phyloP scores from a whole-genome alignment of 768 basidiomycete genomes.

The Rubroboletus pulcherrimus region DNA sequence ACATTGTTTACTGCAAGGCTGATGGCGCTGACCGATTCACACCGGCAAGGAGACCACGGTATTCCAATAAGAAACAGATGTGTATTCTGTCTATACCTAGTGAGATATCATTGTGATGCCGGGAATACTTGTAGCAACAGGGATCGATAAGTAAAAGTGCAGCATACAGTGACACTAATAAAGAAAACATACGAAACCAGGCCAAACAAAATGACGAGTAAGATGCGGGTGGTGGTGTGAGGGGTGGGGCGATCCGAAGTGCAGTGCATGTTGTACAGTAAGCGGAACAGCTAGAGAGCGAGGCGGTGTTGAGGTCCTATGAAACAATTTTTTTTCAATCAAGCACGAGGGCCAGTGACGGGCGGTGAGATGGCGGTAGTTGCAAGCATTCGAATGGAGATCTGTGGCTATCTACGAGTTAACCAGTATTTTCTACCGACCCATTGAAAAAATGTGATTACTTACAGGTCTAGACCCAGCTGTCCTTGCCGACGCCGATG shows the following conservation, averaged over 20 bases:
- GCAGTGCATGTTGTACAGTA: slow-evolving; percentile 26
- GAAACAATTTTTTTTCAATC: slow-evolving; percentile 11
- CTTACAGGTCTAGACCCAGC: slow-evolving; percentile 64
- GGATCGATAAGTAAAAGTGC: slow-evolving; percentile 26
- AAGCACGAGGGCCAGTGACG: background rate
- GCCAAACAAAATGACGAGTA: slow-evolving; percentile 16
- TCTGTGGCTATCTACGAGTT: slow-evolving; percentile 4
- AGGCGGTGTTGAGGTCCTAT: slow-evolving; percentile 7
- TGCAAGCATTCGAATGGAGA: background rate
- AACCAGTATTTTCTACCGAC: slow-evolving; percentile 52
- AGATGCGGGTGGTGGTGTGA: slow-evolving; percentile 17
- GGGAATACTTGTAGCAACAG: slow-evolving; percentile 33
- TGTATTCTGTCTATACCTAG: slow-evolving; percentile 24
- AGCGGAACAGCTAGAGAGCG: slow-evolving; percentile 15
- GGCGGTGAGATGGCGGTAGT: background rate
- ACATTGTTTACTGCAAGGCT: background rate
- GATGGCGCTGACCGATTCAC: background rate
- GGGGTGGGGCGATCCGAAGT: slow-evolving; percentile 16
- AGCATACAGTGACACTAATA: slow-evolving; percentile 25
- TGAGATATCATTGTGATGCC: slow-evolving; percentile 28
- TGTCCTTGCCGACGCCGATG: slow-evolving; percentile 71
- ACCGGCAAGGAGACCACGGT: background rate
- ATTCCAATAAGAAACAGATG: slow-evolving; percentile 15
- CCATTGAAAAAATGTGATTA: slow-evolving; percentile 26
- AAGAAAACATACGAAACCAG: slow-evolving; percentile 24